Evolutionary conservation across 75 land plant species (phyloP).

Genomic region (Pinus albicaulis): DNA sequence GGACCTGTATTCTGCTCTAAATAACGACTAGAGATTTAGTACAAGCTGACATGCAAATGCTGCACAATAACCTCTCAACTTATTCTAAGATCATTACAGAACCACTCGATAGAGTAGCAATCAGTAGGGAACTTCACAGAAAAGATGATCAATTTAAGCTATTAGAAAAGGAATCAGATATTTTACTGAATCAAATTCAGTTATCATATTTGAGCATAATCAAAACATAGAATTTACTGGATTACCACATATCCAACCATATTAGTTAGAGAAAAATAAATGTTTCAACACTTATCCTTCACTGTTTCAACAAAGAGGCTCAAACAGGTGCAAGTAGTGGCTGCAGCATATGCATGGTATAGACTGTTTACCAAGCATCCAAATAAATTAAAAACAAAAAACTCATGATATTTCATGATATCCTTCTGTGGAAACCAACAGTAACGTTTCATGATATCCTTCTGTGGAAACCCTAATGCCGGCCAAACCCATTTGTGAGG

Average conservation of each 20-base stretch:
- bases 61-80: too few species aligned
- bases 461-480: neutral
- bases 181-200: neutral
- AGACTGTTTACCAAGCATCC: neutral
- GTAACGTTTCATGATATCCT: too few species aligned
- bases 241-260: neutral
- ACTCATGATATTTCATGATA: neutral
- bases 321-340: neutral
- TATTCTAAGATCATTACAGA: neutral
- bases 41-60: too few species aligned
- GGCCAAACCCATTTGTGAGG: neutral
- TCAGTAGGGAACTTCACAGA: neutral
- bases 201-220: neutral
- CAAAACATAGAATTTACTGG: constrained; percentile 4
- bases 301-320: neutral
- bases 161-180: neutral
- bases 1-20: too few species aligned
- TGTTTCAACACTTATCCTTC: neutral
- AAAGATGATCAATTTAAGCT: neutral
- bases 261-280: neutral
- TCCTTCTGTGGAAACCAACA: too few species aligned
- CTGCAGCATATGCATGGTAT: neutral
- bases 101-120: neutral
- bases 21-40: too few species aligned
- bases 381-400: neutral